A percentile compares a stretch with the other conserved stretches of the same genome.
Conservation (phyloP, 148 eudicot genomes). For the Rhododendron henanense region DNA sequence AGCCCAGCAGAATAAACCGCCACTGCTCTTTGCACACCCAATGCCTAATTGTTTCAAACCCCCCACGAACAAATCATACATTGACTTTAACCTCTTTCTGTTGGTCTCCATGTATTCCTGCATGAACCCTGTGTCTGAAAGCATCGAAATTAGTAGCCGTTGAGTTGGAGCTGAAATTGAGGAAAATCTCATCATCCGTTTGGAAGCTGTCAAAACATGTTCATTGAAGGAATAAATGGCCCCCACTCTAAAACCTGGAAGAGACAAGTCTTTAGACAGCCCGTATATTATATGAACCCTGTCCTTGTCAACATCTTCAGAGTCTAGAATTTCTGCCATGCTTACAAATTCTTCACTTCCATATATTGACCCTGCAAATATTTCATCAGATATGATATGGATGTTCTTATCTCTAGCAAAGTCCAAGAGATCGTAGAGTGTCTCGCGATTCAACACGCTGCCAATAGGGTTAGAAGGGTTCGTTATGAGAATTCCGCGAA, state of each 20-base stretch:
- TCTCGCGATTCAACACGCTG: constrained; percentile 46
- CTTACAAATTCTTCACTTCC: constrained; percentile 65
- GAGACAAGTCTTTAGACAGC: constrained; percentile 64
- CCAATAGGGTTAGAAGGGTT: constrained; percentile 91
- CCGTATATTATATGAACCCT: constrained; percentile 83
- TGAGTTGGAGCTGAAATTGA: constrained; percentile 83
- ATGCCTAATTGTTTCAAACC: constrained; percentile 66
- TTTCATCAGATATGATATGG: constrained; percentile 77
- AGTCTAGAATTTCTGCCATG: constrained; percentile 66
- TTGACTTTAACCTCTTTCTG: constrained; percentile 41
- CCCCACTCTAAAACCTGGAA: constrained; percentile 71
- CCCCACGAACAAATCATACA: constrained; percentile 57
- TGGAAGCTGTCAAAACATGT: constrained; percentile 62
- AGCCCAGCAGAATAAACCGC: constrained; percentile 87
- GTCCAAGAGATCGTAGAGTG: constrained; percentile 47
- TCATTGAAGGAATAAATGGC: constrained; percentile 65
- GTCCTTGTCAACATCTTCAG: constrained; percentile 60
- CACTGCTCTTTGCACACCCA: constrained; percentile 61
- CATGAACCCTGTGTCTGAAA: constrained; percentile 54
- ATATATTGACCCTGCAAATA: constrained; percentile 65
- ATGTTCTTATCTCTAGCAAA: constrained; percentile 84
- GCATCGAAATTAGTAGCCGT: constrained; percentile 58
- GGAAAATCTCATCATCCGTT: constrained; percentile 65
- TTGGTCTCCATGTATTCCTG: constrained; percentile 46
- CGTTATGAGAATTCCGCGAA: constrained; percentile 65